phyloP scores from a whole-genome alignment of 2,329 filamentous ascomycete genomes.

The Cordyceps cicadae region DNA sequence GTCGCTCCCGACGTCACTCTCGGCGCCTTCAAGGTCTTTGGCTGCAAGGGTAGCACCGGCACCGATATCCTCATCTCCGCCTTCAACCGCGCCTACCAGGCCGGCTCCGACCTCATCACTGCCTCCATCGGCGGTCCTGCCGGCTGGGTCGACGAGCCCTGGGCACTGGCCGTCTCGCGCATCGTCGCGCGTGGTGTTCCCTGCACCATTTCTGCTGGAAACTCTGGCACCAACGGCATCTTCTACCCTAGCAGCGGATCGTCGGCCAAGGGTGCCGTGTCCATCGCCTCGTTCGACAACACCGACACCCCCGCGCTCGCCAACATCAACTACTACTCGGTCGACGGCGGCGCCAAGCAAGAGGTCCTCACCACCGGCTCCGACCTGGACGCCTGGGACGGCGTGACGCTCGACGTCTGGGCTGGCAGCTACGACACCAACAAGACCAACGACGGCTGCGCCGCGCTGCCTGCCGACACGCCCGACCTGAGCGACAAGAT shows the following conservation, averaged over 20 bases:
- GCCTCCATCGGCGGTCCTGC: conserved; percentile 43
- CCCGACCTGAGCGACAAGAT: conserved; percentile 50
- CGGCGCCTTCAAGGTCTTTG: conserved; percentile 32
- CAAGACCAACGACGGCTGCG: conserved; percentile 13
- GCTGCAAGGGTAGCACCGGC: conserved; percentile 24
- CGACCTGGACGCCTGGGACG: conserved; percentile 33
- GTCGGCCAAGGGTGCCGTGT: conserved; percentile 37
- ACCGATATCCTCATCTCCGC: conserved; percentile 51
- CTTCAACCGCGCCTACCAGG: conserved; percentile 52
- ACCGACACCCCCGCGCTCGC: conserved; percentile 33
- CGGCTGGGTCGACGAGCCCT: conserved; percentile 45
- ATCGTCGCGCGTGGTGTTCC: conserved; percentile 47
- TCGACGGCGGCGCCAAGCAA: conserved; percentile 25
- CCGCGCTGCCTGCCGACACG: conserved; percentile 25
- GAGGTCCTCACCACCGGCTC: conserved; percentile 38
- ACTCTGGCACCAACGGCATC: conserved; percentile 36
- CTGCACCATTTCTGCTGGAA: conserved; percentile 46
- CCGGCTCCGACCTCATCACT: conserved; percentile 50
- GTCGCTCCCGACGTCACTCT: conserved; percentile 33
- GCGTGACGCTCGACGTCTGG: conserved; percentile 41
- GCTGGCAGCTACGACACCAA: conserved; percentile 39
- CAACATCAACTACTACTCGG: conserved; percentile 32
- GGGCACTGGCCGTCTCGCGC: conserved; percentile 40
- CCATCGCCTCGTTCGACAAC: conserved; percentile 45
- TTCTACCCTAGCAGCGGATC: conserved; percentile 43